Evolutionary conservation across 2,329 filamentous ascomycete genomes (phyloP), one percentile per base, ranked within the genome.

Genomic region (Hysterium pulicare): DNA sequence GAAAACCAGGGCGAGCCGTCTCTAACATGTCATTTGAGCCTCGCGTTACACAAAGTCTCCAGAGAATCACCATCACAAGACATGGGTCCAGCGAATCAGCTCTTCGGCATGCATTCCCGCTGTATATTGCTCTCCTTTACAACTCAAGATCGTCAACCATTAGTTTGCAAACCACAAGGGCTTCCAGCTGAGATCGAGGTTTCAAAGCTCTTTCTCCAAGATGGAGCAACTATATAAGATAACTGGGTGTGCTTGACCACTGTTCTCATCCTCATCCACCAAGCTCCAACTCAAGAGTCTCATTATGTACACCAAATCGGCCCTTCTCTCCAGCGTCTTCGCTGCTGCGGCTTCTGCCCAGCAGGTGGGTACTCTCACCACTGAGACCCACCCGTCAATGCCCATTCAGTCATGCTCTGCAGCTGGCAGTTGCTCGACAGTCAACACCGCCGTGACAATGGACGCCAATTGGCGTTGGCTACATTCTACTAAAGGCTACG

Each of bases 391-490:
- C 40, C 66, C 66, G 17, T 24, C 49, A 6, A 33, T 69, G 30
- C 55, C 53, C 21, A 59, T 53, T 20, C 54, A 62, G 34, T 46
- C 28, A 8, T 68, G 65, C 42, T 59, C 60, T 3, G 49, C 51
- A 13, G 47, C 53, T 35, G 59, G 59, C n/a, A 40, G 40, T 26
- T 68, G 65, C 44, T 54, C 51, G 10, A 53, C 49, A 5, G 41
- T 59, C 32, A 40, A 49, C 20, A 61, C 55, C 23, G 42, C 52
- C 22, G 50, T 68, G 39, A 61, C 62, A 3, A 50, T 70, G 8
- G 67, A 70, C 41, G 56, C 64, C 37, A 72, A 72, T 56, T 72
- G 70, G 70, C 64, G 70, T 34, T 72, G 70, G 70, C 49, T 69
- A 19, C 70, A 73, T 55, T 57, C 55, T 8, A 61, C 51, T 15